Conservation (phyloP, 1,284 basidiomycete genomes). For the Flammula alnicola region DNA sequence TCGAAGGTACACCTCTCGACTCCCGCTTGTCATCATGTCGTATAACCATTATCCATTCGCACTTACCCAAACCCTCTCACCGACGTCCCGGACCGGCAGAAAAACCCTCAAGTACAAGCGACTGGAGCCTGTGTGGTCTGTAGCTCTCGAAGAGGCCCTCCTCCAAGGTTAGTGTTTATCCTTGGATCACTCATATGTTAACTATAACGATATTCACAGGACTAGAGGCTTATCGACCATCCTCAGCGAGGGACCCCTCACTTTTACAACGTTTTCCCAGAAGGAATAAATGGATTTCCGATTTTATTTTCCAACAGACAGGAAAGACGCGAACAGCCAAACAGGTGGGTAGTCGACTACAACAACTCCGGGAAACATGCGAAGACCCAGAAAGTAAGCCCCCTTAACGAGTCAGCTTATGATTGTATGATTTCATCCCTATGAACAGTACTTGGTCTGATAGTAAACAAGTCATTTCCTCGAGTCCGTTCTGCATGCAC, state of each 20-base stretch:
- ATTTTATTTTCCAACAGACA: slow-evolving; percentile 53
- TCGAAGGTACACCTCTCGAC: neutral
- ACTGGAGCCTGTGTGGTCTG: slow-evolving; percentile 58
- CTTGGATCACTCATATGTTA: neutral
- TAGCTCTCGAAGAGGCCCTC: slow-evolving; percentile 55
- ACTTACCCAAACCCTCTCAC: slow-evolving; percentile 6
- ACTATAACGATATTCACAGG: slow-evolving; percentile 35
- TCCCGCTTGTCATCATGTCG: neutral
- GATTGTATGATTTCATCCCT: neutral
- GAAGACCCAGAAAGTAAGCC: slow-evolving; percentile 52
- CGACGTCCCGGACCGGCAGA: slow-evolving; percentile 41
- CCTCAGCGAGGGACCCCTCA: slow-evolving; percentile 46
- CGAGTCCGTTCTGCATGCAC: neutral
- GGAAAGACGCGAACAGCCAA: slow-evolving; percentile 55
- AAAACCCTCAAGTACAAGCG: slow-evolving; percentile 58
- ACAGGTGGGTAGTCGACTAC: slow-evolving; percentile 63
- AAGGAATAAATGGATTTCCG: slow-evolving; percentile 58
- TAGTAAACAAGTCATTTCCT: slow-evolving; percentile 16
- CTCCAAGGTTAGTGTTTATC: slow-evolving; percentile 49
- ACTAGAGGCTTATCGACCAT: slow-evolving; percentile 53
- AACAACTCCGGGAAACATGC: slow-evolving; percentile 60
- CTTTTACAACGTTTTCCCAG: slow-evolving; percentile 56
- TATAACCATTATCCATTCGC: slow-evolving; percentile 13
- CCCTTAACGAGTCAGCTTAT: neutral
- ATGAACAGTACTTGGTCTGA: slow-evolving; percentile 21